Evolutionary conservation across 73 alveolate genomes (phyloP), one percentile per base, ranked within the genome.

Genomic region (Paramecium octaurelia): DNA sequence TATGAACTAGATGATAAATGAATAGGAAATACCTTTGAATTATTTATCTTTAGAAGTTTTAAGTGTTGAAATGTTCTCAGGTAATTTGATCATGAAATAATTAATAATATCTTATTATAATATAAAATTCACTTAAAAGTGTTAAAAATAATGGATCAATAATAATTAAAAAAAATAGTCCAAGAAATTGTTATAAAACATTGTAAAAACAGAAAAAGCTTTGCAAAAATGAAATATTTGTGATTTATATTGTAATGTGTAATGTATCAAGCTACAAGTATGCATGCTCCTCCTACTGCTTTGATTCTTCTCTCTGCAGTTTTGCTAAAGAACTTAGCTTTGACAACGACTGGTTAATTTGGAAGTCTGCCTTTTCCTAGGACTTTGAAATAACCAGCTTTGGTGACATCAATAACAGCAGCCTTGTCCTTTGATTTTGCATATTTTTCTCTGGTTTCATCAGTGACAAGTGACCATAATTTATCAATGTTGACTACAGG

Each of bases 281-380:
- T 97, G 92, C 98, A 95, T 80, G 98, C 99, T 43, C 99, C 99
- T 73, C 99, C 99, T 12, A 99, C 99, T 88, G 95, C 99, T 95
- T 96, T 97, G 92, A 98, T 97, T 97, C 99, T 98, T 92, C 96
- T 95, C 93, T 98, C 99, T 42, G 99, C 99, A 75, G 95, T 95
- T 93, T 97, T 93, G 87, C 99, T 92, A 97, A 98, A 98, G 96
- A 93, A 92, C 85, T 97, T 96, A 83, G 99, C 99, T 95, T 96
- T 96, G 85, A 98, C 98, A 83, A 97, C 94, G 68, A 97, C 96
- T 50, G 99, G 99, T 73, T 89, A 93, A 95, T 96, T 94, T 73
- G 99, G 99, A 88, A 97, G 97, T 71, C 85, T 91, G 69, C 99
- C 99, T 95, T 97, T 97, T 86, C 99, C 99, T 60, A 97, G 95